Evolutionary conservation across 2,329 filamentous ascomycete genomes (phyloP), one percentile per base, ranked within the genome.

Genomic region (Plenodomus lindquistii): DNA sequence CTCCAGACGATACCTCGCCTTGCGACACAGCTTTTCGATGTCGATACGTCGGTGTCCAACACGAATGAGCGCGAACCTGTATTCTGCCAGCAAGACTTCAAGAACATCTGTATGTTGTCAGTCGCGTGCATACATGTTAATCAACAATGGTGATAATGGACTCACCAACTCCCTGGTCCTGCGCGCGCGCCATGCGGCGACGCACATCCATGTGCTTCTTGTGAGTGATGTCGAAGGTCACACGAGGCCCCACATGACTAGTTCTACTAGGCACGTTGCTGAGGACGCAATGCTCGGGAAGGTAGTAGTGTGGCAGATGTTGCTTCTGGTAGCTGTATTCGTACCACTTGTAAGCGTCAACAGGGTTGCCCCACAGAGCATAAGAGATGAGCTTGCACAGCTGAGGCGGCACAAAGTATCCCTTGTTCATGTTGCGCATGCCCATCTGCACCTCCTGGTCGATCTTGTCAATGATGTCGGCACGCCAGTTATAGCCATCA

Each of bases 331-430:
- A 62, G n/a, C 55, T 58, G 36, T 66, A 67, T 47, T 65, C 60
- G 34, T 55, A 68, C 50, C 58, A 66, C 44, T 68, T 67, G 54
- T 62, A 68, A 0, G 63, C 62, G 38, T 68, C 65, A 3, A 62
- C 50, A 1, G 61, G 59, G n/a, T 68, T 65, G 7, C 64, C 65
- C 49, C 52, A 64, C 1, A 63, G 18, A 9, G 55, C 54, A 40
- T 67, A 68, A 42, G 46, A 61, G 2, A 68, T 40, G 2, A 68
- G 54, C 20, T 47, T 56, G 13, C 61, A 56, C 31, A 61, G 44
- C 4, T 40, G 43, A 9, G 37, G 16, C 10, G 50, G 38, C 1
- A 65, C 20, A n/a, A 37, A 17, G 0, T 42, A 20, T 18, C 62
- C 61, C 7, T 29, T 17, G 10, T 34, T 42, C 2, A 66, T 37